Evolutionary conservation across 2,329 filamentous ascomycete genomes (phyloP).

Genomic region (Arthrobotrys entomopaga): DNA sequence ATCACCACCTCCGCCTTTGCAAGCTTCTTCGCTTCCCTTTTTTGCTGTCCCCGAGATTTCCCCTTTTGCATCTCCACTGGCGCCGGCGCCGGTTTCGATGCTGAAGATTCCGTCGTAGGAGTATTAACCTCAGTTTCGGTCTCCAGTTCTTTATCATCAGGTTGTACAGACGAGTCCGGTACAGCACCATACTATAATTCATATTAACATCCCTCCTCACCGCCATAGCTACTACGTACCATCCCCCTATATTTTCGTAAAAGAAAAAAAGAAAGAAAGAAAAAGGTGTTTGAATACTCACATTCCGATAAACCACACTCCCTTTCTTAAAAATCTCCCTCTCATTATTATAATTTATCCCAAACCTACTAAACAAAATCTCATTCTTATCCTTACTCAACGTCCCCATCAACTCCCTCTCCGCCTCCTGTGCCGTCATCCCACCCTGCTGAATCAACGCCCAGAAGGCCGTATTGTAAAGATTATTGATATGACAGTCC

Average conservation of each 20-base stretch:
- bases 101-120: background rate
- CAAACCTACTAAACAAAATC: slow-evolving; percentile 86
- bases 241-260: background rate
- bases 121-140: slow-evolving; percentile 4
- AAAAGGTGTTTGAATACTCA: too few species aligned
- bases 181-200: slow-evolving; percentile 44
- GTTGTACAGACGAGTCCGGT: slow-evolving; percentile 60
- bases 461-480: slow-evolving; percentile 99
- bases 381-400: slow-evolving; percentile 82
- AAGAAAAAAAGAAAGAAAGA: background rate
- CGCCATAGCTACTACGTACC: too few species aligned
- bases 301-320: slow-evolving; percentile 86
- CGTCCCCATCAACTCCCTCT: slow-evolving; percentile 76
- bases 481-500: slow-evolving; percentile 92
- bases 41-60: slow-evolving; percentile 78
- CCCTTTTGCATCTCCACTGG: slow-evolving; percentile 62
- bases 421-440: slow-evolving; percentile 79
- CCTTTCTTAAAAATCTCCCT: slow-evolving; percentile 92
- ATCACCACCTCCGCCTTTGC: slow-evolving; percentile 82
- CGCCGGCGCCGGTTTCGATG: slow-evolving; percentile 41
- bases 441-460: slow-evolving; percentile 80
- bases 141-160: slow-evolving; percentile 62
- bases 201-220: slow-evolving; percentile 32
- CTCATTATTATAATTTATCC: slow-evolving; percentile 98
- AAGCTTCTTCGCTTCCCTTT: slow-evolving; percentile 83